Conservation (phyloP, 2,329 filamentous ascomycete genomes). For the Leptodontidium sp. region DNA sequence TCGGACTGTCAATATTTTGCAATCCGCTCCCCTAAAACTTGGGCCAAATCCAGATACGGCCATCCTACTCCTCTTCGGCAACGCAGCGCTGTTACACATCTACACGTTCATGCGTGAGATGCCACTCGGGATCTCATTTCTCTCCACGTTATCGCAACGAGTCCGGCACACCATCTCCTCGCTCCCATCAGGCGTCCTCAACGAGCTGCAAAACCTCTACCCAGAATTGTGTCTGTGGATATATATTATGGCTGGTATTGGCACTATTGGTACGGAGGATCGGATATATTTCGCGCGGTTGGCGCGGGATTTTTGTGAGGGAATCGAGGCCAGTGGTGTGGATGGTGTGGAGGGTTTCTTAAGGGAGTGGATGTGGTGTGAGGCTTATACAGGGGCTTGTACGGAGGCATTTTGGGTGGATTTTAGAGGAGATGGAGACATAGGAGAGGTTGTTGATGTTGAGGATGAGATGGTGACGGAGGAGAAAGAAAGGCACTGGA, state of each 20-base stretch:
- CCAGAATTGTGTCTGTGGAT: slow-evolving; percentile 30
- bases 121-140: neutral
- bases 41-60: neutral
- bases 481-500: neutral
- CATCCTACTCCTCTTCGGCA: slow-evolving; percentile 11
- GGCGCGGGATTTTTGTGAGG: neutral
- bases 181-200: neutral
- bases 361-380: slow-evolving; percentile 23
- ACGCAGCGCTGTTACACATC: slow-evolving; percentile 3
- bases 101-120: slow-evolving; percentile 23
- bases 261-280: slow-evolving; percentile 10
- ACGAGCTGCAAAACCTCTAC: slow-evolving; percentile 10
- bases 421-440: neutral
- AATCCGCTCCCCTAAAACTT: neutral
- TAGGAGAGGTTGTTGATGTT: neutral
- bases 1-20: slow-evolving; percentile 3
- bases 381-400: neutral
- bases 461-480: neutral
- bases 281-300: slow-evolving; percentile 18
- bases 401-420: neutral
- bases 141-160: neutral
- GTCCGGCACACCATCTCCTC: neutral
- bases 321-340: neutral
- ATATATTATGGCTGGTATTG: slow-evolving; percentile 20
- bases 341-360: slow-evolving; percentile 3